Percentiles rank a stretch among this genome's conserved stretches.
phyloP scores from a whole-genome alignment of 192 early-diverging fungal species.

The Paraglomus brasilianum region DNA sequence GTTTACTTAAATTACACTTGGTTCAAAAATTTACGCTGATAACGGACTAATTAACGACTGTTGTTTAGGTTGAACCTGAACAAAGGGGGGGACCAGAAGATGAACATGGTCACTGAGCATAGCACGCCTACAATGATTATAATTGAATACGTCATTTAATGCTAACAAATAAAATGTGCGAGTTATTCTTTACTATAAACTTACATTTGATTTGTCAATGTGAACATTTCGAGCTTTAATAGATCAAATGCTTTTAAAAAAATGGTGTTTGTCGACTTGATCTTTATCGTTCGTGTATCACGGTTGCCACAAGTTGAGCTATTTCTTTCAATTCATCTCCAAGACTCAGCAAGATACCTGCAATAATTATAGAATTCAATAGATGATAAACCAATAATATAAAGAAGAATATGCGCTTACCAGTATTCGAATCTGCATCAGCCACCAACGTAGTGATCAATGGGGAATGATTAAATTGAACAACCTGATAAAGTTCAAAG shows the following conservation, averaged over 20 bases:
- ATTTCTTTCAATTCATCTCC: conserved; percentile 48
- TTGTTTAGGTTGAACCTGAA: conserved; percentile 42
- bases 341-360: conserved; percentile 50
- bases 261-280: too few species aligned
- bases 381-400: neutral
- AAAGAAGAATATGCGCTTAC: conserved; percentile 34
- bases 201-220: too few species aligned
- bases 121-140: too few species aligned
- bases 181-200: too few species aligned
- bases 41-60: neutral
- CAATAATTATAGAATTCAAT: neutral
- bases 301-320: conserved; percentile 46
- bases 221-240: too few species aligned
- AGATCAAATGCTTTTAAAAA: too few species aligned
- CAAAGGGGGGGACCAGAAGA: conserved; percentile 45
- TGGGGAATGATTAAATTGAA: conserved; percentile 61
- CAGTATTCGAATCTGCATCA: conserved; percentile 55
- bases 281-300: conserved; percentile 47
- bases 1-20: neutral
- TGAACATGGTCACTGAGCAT: conserved; percentile 54
- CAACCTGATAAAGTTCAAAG: conserved; percentile 55
- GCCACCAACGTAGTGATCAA: conserved; percentile 61
- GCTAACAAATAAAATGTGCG: too few species aligned
- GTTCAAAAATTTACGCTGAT: neutral
- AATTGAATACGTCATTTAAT: too few species aligned